Evolutionary conservation across 2,329 filamentous ascomycete genomes (phyloP), one percentile per base, ranked within the genome.

Genomic region (Aspergillus nomiae): DNA sequence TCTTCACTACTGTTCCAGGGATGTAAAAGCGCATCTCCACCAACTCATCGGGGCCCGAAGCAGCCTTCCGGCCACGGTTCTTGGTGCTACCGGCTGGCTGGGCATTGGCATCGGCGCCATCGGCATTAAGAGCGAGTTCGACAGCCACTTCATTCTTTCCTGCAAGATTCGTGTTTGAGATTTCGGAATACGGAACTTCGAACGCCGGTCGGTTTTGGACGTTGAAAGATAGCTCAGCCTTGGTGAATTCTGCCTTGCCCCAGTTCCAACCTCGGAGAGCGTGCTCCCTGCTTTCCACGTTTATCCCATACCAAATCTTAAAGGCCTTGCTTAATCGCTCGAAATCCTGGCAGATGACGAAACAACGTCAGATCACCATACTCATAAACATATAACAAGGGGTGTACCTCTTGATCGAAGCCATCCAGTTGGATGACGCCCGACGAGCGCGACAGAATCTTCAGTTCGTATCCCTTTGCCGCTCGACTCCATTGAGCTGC

Each of bases 21-120:
- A 99, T 96, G 80, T 99, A 99, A 83, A 99, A 97, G 65, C 95
- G 90, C 92, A 99, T 97, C 82, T 99, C 95, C 21, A 97, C 94
- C 54, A 99, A 85, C 80, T 99, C 94, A 73, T 99, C 95, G 64
- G 89, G 88, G 28, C 92, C 93, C 21, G 92, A 94, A 4, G 91
- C 92, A 32, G 93, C 91, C 81, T 97, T 98, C 76, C 92, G 94
- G 66, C 94, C 94, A 71, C 91, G 90, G 62, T 81, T 82, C 85
- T 89, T 70, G 84, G 86, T 72, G 89, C 90, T 73, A 24, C 91
- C 91, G 32, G 90, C 91, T 34, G 92, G 83, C 67, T 89, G 84
- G 58, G 89, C 90, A 74, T 92, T 93, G 34, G 88, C 88, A 58
- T 89, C 89, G 36, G 90, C 90, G 66, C 90, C 90, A 70, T 92